A percentile compares a stretch with the other conserved stretches of the same genome.
These are phyloP conservation scores for Murraya koenigii DNA, from an alignment of 345 rosid genomes.

Conservation along the genomic window DNA sequence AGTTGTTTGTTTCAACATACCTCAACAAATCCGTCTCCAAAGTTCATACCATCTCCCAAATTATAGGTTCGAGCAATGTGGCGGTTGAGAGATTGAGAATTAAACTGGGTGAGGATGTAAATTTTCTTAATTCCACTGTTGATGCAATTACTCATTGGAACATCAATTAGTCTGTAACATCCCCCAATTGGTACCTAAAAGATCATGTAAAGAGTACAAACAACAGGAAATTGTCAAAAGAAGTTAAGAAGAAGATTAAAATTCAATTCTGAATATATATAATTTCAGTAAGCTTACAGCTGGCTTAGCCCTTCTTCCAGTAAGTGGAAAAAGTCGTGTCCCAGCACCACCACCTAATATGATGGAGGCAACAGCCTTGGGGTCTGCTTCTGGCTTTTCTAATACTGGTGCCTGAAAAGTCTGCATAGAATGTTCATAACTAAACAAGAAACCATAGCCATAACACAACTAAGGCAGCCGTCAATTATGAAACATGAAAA, in stretches of 20 bases:
- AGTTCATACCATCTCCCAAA: conserved; percentile 72
- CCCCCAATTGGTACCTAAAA: conserved; percentile 85
- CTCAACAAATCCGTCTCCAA: conserved; percentile 92
- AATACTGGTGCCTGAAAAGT: conserved; percentile 38
- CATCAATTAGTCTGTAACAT: conserved; percentile 83
- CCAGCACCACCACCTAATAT: conserved; percentile 96
- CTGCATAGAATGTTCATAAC: conserved; percentile 26
- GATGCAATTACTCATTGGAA: conserved; percentile 93
- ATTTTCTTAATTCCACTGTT: conserved; percentile 83
- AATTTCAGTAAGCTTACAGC: conserved; percentile 46
- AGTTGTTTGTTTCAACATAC: conserved; percentile 26
- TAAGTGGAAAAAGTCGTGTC: conserved; percentile 88
- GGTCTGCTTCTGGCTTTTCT: conserved; percentile 55
- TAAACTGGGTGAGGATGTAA: conserved; percentile 79
- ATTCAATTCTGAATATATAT: too few relatives aligned
- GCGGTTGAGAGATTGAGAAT: conserved; percentile 85
- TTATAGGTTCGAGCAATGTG: conserved; percentile 76
- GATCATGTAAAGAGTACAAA: background rate
- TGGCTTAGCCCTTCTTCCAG: conserved; percentile 81
- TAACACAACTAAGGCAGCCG: background rate
- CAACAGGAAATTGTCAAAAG: conserved; percentile 3
- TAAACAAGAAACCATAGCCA: background rate
- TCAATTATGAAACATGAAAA: background rate
- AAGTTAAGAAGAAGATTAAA: too few relatives aligned
- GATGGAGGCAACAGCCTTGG: conserved; percentile 74